These are phyloP conservation scores for Camellia granthamiana DNA, from an alignment of 148 eudicot species.

Conservation along the genomic window DNA sequence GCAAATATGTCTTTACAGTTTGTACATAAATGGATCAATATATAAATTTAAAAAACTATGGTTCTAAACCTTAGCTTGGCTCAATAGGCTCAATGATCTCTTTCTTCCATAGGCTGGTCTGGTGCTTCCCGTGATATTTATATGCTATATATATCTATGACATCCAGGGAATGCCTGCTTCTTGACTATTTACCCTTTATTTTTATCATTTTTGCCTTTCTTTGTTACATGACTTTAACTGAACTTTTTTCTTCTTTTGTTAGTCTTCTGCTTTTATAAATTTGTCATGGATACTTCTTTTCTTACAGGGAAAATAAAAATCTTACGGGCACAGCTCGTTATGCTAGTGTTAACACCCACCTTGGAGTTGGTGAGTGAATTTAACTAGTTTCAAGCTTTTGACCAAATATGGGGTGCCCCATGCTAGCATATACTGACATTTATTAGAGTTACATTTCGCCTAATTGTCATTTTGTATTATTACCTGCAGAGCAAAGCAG, in stretches of 20 bases:
- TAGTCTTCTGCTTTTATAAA: not conserved
- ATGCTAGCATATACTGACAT: not conserved
- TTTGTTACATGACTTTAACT: not conserved
- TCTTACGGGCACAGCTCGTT: constrained; percentile 95
- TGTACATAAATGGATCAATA: too few relatives aligned
- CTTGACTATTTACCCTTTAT: not conserved
- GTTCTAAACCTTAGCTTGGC: too few relatives aligned
- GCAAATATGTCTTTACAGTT: too few relatives aligned
- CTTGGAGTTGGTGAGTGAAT: constrained; percentile 85
- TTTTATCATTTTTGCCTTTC: not conserved
- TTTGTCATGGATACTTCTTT: not conserved
- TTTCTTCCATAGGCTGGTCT: too few relatives aligned
- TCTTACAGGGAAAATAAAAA: constrained; percentile 83
- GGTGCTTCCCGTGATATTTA: too few relatives aligned
- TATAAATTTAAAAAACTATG: too few relatives aligned
- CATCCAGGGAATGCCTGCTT: too few relatives aligned
- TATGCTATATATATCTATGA: too few relatives aligned
- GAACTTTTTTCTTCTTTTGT: not conserved
- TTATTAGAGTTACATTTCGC: not conserved
- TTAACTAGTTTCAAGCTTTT: not conserved
- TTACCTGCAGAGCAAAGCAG: constrained; percentile 82
- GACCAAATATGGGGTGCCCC: not conserved
- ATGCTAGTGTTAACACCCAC: constrained; percentile 96
- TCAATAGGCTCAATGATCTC: too few relatives aligned
- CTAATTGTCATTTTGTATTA: not conserved